Evolutionary conservation across 306 rosid species (phyloP).

Genomic region (Neltuma alba): DNA sequence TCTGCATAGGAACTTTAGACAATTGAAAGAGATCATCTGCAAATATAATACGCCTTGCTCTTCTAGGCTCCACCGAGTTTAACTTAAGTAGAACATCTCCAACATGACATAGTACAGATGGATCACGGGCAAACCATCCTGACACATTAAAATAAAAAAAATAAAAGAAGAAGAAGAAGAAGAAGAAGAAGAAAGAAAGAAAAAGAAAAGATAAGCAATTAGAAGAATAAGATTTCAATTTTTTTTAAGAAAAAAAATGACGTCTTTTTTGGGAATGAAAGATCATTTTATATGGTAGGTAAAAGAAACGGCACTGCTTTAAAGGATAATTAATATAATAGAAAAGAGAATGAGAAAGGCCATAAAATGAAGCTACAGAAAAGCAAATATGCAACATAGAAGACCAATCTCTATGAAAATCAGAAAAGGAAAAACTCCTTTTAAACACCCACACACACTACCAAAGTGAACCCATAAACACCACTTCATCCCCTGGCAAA

Average conservation of each 20-base stretch:
- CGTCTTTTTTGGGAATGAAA: background rate
- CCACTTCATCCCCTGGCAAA: background rate
- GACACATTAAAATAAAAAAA: constrained; percentile 31
- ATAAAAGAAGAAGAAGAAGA: too few species aligned
- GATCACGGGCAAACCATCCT: constrained; percentile 86
- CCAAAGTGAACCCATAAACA: background rate
- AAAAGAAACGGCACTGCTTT: background rate
- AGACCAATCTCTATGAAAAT: background rate
- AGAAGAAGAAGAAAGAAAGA: too few species aligned
- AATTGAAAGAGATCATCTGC: constrained; percentile 88
- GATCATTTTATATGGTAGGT: too few species aligned
- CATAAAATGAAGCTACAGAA: background rate
- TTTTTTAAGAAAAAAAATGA: background rate
- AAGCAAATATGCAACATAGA: background rate
- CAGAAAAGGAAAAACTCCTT: background rate
- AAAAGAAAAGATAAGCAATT: constrained; percentile 19
- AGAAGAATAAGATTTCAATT: background rate
- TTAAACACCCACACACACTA: background rate
- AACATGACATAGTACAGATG: constrained; percentile 69
- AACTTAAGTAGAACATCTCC: constrained; percentile 73
- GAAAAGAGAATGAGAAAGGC: background rate
- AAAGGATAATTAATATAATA: background rate
- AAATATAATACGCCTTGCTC: constrained; percentile 62
- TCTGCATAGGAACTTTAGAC: constrained; percentile 66
- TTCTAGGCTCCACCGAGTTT: constrained; percentile 59